These are phyloP conservation scores for Lizanozyma gosingica DNA, from an alignment of 1,139 yeast species.

Conservation along the genomic window DNA sequence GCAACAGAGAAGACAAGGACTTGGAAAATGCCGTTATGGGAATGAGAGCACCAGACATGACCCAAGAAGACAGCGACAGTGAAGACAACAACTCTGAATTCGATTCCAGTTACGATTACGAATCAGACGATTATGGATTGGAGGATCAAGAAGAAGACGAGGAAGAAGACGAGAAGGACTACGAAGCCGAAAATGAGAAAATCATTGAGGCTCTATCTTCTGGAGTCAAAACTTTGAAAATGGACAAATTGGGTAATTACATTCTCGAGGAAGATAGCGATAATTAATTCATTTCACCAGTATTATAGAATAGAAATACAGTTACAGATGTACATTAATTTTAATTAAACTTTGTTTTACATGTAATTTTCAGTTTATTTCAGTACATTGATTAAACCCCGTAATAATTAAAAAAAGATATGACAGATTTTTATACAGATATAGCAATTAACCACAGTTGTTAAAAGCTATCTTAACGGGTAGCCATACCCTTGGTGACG, in stretches of 20 bases:
- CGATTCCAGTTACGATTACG: constrained; percentile 22
- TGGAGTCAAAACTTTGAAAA: constrained; percentile 54
- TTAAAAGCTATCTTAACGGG: constrained; percentile 58
- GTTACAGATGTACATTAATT: no score
- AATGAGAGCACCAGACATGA: constrained; percentile 38
- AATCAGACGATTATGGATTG: constrained; percentile 17
- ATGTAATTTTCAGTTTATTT: not conserved
- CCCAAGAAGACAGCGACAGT: constrained; percentile 11
- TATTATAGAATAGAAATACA: not conserved
- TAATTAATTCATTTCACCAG: not conserved
- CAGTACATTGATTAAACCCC: not conserved
- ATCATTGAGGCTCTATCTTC: constrained; percentile 59
- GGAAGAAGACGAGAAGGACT: constrained; percentile 23
- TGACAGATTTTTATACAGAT: not conserved
- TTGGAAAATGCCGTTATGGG: constrained; percentile 66
- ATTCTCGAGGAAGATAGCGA: constrained; percentile 51
- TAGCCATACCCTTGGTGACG: constrained; percentile 98
- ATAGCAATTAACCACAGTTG: constrained; percentile 1
- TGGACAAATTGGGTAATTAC: constrained; percentile 78
- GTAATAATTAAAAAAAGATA: not conserved
- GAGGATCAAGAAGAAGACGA: constrained; percentile 22
- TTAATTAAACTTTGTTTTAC: not conserved
- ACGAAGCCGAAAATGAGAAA: constrained; percentile 58
- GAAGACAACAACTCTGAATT: constrained; percentile 25
- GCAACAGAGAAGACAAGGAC: constrained; percentile 47